These are phyloP conservation scores for Cyathus striatus DNA, from an alignment of 768 basidiomycete genomes.

Conservation along the genomic window DNA sequence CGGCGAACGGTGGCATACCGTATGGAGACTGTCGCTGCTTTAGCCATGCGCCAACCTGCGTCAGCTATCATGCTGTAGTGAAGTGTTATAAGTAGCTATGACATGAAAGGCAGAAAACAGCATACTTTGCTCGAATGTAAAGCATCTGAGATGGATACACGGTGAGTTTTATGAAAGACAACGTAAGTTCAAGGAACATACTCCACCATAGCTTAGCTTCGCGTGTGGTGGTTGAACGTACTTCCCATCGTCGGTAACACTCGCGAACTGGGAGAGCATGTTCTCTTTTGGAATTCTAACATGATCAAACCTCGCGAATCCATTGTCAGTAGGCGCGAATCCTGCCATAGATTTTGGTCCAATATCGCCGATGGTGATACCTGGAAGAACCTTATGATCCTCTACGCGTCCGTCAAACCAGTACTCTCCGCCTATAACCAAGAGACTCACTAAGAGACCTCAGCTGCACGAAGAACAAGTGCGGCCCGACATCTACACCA, in stretches of 20 bases:
- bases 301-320: constrained; percentile 61
- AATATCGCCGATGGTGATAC: constrained; percentile 66
- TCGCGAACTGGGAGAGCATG: constrained; percentile 74
- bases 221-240: constrained; percentile 68
- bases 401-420: constrained; percentile 28
- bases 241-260: constrained; percentile 57
- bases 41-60: constrained; percentile 62
- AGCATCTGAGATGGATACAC: constrained; percentile 46
- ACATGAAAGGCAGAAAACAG: background rate
- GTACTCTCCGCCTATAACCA: background rate
- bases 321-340: constrained; percentile 53
- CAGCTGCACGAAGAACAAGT: constrained; percentile 71
- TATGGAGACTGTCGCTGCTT: constrained; percentile 60
- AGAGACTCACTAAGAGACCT: constrained; percentile 50
- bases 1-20: constrained; percentile 71
- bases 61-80: constrained; percentile 51
- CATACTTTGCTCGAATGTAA: constrained; percentile 63
- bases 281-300: constrained; percentile 62
- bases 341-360: constrained; percentile 58
- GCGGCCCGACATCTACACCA: constrained; percentile 61
- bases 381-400: constrained; percentile 53
- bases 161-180: background rate
- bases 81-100: background rate
- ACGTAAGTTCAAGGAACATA: constrained; percentile 24
- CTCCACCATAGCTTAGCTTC: constrained; percentile 73